phyloP scores from a whole-genome alignment of 495 filamentous ascomycete genomes.

The Podospora sp. region DNA sequence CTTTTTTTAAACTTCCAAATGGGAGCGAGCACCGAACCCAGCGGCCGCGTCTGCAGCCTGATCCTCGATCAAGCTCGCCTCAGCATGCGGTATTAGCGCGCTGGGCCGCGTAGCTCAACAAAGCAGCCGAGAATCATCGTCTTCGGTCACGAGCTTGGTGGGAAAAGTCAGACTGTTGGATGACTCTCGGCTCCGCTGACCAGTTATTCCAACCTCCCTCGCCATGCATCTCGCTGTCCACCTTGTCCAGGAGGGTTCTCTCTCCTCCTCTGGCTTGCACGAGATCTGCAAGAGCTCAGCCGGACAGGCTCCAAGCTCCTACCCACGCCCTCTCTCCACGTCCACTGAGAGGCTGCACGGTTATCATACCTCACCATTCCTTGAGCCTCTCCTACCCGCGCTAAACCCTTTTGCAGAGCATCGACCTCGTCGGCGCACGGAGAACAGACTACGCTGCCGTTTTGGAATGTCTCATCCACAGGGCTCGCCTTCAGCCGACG shows the following conservation, averaged over 20 bases:
- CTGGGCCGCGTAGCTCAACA: not conserved
- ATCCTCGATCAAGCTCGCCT: not conserved
- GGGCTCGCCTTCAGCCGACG: slow-evolving; percentile 2
- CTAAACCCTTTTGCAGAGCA: not conserved
- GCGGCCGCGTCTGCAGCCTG: not conserved
- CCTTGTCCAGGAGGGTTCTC: not conserved
- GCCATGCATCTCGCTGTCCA: not conserved
- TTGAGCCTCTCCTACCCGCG: not conserved
- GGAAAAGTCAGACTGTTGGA: not conserved
- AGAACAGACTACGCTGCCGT: not conserved
- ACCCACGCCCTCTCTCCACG: not conserved
- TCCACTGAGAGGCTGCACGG: slow-evolving; percentile 6
- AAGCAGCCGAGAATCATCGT: not conserved
- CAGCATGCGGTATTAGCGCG: not conserved
- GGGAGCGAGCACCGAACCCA: not conserved
- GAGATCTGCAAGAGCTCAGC: slow-evolving; percentile 21
- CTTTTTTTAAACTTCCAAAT: slow-evolving; percentile 9
- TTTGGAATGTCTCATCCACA: slow-evolving; percentile 16
- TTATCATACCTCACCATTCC: not conserved
- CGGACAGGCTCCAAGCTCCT: slow-evolving; percentile 16
- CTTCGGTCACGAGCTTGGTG: not conserved
- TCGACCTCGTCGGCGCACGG: not conserved
- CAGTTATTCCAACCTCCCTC: not conserved
- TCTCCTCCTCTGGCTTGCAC: not conserved
- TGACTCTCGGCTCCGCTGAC: not conserved